phyloP scores from a whole-genome alignment of 805 yeast species.

The Cyberlindnera galapagoensis region DNA sequence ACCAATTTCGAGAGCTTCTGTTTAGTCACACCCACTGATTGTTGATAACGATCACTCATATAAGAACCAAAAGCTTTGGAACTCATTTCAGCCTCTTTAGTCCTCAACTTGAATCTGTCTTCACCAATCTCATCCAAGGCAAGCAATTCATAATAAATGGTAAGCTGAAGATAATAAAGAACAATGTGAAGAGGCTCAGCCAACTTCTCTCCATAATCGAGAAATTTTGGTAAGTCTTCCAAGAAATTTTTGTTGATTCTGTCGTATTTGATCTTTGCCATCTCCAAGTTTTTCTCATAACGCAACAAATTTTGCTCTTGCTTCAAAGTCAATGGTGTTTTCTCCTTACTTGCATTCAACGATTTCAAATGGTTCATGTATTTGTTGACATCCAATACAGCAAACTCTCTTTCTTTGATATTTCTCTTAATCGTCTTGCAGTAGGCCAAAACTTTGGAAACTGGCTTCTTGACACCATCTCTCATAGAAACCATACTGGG shows the following conservation, averaged over 20 bases:
- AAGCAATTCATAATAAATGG: conserved; percentile 29
- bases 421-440: conserved; percentile 24
- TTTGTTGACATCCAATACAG: conserved; percentile 34
- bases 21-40: conserved; percentile 1
- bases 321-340: conserved; percentile 27
- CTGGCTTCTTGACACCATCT: conserved; percentile 20
- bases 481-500: conserved; percentile 23
- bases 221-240: conserved; percentile 40
- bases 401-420: conserved; percentile 27
- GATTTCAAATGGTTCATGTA: conserved; percentile 20
- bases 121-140: conserved; percentile 9
- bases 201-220: conserved; percentile 27
- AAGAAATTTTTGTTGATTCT: conserved; percentile 33
- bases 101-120: conserved; percentile 8
- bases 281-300: conserved; percentile 25
- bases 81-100: conserved; percentile 5
- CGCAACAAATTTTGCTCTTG: conserved; percentile 31
- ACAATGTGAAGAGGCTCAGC: conserved; percentile 24
- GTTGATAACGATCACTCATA: conserved; percentile 6
- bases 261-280: conserved; percentile 31
- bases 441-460: conserved; percentile 9
- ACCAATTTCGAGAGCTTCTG: conserved; percentile 3
- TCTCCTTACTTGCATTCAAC: conserved; percentile 22
- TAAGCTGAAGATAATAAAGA: conserved; percentile 34
- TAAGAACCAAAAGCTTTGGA: conserved; percentile 3